Base-by-base conservation (phyloP, 306 rosid species). In the Quercus robur region DNA sequence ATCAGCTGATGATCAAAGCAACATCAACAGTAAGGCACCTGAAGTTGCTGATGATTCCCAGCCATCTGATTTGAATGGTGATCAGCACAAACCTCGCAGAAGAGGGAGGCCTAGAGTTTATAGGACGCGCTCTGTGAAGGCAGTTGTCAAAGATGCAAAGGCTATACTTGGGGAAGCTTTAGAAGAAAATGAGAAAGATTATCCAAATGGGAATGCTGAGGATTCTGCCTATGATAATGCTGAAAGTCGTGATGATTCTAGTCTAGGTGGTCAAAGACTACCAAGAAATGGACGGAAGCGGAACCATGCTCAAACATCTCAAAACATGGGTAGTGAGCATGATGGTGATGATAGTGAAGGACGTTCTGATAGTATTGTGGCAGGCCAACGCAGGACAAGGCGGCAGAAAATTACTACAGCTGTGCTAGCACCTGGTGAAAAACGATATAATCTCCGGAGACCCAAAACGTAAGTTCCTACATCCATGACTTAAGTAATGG, bases 361-460 rank as follows among this genome's bases (percentile, higher is more conserved):
- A 20, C 90, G 80, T 54, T 90, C 97, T 71, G 96, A 85, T 62
- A 84, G 90, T 81, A 71, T 84, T 25, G 79, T 86, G 70, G 88
- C 80, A 31, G 92, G 90, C 33, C 89, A 85, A 66, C 91, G 64
- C 56, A 88, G 89, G 89, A 91, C 76, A 81, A 86, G 93, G 82
- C 91, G 94, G 26, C 89, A 82, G 77, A 91, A 78, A 82, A 87
- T 67, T 77, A 78, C 84, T 76, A 79, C 89, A 52, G 83, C 88
- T 30, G 83, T 80, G 76, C 93, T 84, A 84, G 55, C 81, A 81
- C 86, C 91, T 51, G 90, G 75, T 20, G 91, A 84, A 87, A 41
- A 86, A 55, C 86, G 98, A 81, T 95, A 95, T 84, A 95, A 93
- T 88, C 87, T 95, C 75, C 90, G 98, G 77, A 89, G 92, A 73